Percentiles rank a stretch among this genome's conserved stretches.
Evolutionary conservation across 2,329 filamentous ascomycete genomes (phyloP).

Genomic region (Trichoderma aggressivum): DNA sequence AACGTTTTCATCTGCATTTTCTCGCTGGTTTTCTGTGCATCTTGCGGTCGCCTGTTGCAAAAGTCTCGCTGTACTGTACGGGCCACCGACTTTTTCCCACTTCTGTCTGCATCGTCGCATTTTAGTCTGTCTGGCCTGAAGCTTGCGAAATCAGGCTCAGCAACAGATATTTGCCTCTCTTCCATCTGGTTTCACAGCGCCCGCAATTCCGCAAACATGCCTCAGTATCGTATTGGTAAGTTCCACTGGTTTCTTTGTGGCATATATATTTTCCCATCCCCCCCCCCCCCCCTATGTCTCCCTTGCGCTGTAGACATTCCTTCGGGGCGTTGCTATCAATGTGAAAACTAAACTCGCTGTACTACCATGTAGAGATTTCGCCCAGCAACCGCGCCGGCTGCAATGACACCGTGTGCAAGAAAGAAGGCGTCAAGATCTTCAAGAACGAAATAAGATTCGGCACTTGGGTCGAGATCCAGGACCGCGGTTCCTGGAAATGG

Average conservation of each 20-base stretch:
- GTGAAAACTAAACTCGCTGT: not conserved
- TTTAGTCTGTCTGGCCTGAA: not conserved
- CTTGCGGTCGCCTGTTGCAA: not conserved
- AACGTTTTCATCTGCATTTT: not conserved
- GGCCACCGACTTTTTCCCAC: not conserved
- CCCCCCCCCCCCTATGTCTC: not conserved
- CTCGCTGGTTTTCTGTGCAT: not conserved
- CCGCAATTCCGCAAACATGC: slow-evolving; percentile 34
- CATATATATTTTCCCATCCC: not conserved
- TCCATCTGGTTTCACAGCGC: slow-evolving; percentile 8
- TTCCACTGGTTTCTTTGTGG: not conserved
- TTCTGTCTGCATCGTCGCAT: slow-evolving; percentile 19
- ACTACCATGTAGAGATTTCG: slow-evolving; percentile 59
- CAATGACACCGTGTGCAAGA: slow-evolving; percentile 70
- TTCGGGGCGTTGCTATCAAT: not conserved
- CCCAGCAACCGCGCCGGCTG: slow-evolving; percentile 70
- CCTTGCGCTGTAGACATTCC: not conserved
- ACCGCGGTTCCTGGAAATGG: slow-evolving; percentile 67
- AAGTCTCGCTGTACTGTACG: not conserved
- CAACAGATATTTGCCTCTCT: not conserved
- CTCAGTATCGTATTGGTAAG: slow-evolving; percentile 48
- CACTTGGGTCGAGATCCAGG: slow-evolving; percentile 61
- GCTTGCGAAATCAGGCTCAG: not conserved
- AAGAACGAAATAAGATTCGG: slow-evolving; percentile 81
- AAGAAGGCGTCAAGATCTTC: slow-evolving; percentile 62